Evolutionary conservation across 2,329 filamentous ascomycete species (phyloP).

Genomic region (Fusarium liriodendri): DNA sequence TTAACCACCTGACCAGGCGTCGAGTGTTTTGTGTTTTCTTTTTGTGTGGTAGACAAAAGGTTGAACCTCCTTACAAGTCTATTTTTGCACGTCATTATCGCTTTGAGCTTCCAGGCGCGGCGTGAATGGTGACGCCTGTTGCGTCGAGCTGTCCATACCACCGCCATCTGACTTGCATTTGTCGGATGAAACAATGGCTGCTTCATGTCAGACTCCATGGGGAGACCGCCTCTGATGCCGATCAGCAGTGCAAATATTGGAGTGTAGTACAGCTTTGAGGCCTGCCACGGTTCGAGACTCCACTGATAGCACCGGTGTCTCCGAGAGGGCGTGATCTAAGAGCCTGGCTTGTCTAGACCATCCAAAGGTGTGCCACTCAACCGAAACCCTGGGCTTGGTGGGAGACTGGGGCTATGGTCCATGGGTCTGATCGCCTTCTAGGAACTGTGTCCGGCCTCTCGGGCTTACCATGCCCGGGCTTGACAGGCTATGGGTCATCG

Average conservation of each 20-base stretch:
- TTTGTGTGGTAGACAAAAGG: neutral
- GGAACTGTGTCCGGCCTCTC: too few species aligned
- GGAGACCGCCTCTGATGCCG: neutral
- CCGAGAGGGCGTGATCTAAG: neutral
- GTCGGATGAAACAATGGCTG: neutral
- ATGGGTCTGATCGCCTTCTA: neutral
- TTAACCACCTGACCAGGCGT: too few species aligned
- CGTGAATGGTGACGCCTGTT: neutral
- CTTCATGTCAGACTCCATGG: neutral
- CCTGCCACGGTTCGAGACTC: neutral
- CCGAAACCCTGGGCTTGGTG: too few species aligned
- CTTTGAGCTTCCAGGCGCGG: neutral
- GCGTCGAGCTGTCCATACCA: too few species aligned
- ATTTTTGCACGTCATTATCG: neutral
- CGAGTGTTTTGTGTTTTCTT: neutral
- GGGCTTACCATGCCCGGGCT: too few species aligned
- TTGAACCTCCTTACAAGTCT: neutral
- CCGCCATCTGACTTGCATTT: too few species aligned
- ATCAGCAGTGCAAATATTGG: neutral
- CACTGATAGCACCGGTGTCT: neutral
- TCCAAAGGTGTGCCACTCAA: too few species aligned
- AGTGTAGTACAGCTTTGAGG: neutral
- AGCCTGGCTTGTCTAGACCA: neutral
- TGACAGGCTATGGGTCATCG: fast-evolving
- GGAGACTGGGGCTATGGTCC: too few species aligned